Conservation (phyloP, 2,329 filamentous ascomycete species). For the Fusarium kyushuense region DNA sequence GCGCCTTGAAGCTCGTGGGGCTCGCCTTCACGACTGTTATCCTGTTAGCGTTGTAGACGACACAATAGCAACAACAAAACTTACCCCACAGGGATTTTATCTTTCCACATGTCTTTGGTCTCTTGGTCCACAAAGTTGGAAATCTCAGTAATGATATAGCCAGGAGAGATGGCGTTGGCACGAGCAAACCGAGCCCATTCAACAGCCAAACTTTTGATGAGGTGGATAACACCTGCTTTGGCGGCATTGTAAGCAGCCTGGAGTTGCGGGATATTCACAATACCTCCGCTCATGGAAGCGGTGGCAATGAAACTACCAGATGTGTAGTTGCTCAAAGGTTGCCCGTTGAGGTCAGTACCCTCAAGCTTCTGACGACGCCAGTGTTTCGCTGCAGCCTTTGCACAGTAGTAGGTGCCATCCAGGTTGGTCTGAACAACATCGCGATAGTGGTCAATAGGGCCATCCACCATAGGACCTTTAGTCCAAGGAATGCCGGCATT, state of each 20-base stretch:
- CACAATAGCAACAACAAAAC: not conserved
- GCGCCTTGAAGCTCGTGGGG: conserved; percentile 47
- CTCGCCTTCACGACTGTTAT: conserved; percentile 45
- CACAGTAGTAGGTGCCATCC: conserved; percentile 80
- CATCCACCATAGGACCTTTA: conserved; percentile 74
- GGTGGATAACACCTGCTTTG: conserved; percentile 67
- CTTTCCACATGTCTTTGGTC: conserved; percentile 45
- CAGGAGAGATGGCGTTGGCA: conserved; percentile 63
- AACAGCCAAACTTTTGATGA: conserved; percentile 66
- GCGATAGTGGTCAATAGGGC: conserved; percentile 72
- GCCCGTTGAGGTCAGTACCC: conserved; percentile 57
- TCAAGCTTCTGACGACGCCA: conserved; percentile 76
- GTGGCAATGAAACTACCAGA: conserved; percentile 66
- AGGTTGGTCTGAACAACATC: conserved; percentile 76
- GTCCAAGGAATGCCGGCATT: conserved; percentile 82
- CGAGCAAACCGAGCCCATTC: conserved; percentile 70
- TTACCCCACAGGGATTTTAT: conserved; percentile 47
- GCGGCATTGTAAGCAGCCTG: conserved; percentile 69
- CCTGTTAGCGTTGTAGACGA: conserved; percentile 12
- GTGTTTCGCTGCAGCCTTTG: conserved; percentile 73
- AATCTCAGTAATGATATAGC: conserved; percentile 52
- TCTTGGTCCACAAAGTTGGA: conserved; percentile 47
- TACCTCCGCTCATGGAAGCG: conserved; percentile 61
- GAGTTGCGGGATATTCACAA: conserved; percentile 65
- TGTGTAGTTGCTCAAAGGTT: conserved; percentile 42